Percentiles rank a stretch among this genome's conserved stretches.
Evolutionary conservation across 139 green algal genomes (phyloP).

Genomic region (Auxenochlorella protothecoides): DNA sequence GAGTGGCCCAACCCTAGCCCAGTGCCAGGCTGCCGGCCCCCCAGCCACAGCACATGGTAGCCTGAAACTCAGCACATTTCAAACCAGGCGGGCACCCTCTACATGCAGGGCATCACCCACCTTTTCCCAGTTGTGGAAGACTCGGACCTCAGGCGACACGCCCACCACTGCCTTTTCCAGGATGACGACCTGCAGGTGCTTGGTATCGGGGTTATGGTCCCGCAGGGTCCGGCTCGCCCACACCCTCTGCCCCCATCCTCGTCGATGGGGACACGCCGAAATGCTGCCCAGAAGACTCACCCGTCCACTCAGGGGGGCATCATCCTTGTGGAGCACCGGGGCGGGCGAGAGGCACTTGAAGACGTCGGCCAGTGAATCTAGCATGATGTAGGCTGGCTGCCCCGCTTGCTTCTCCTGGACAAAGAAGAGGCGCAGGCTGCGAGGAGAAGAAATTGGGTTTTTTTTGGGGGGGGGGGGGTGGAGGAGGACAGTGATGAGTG

Average conservation of each 20-base stretch:
- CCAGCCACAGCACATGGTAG: too few relatives aligned
- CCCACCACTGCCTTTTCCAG: constrained; percentile 1
- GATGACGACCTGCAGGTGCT: not conserved
- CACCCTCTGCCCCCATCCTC: too few relatives aligned
- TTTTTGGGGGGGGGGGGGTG: too few relatives aligned
- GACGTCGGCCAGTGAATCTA: not conserved
- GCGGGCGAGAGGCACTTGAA: not conserved
- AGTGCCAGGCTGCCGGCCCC: too few relatives aligned
- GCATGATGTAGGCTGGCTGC: constrained; percentile 1
- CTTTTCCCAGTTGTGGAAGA: constrained; percentile 6
- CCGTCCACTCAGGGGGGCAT: not conserved
- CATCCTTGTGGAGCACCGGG: not conserved
- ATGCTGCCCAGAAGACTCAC: not conserved
- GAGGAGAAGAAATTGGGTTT: not conserved
- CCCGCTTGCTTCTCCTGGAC: not conserved
- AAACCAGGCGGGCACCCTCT: too few relatives aligned
- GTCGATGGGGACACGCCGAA: too few relatives aligned
- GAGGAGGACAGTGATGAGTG: not conserved
- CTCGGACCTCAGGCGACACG: not conserved
- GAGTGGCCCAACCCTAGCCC: too few relatives aligned
- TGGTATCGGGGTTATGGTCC: not conserved
- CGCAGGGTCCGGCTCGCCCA: not conserved
- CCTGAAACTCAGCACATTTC: too few relatives aligned
- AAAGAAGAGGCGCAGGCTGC: constrained; percentile 2
- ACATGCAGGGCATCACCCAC: too few relatives aligned